Evolutionary conservation across 2,329 filamentous ascomycete genomes (phyloP).

Genomic region (Ophiostoma sp.): DNA sequence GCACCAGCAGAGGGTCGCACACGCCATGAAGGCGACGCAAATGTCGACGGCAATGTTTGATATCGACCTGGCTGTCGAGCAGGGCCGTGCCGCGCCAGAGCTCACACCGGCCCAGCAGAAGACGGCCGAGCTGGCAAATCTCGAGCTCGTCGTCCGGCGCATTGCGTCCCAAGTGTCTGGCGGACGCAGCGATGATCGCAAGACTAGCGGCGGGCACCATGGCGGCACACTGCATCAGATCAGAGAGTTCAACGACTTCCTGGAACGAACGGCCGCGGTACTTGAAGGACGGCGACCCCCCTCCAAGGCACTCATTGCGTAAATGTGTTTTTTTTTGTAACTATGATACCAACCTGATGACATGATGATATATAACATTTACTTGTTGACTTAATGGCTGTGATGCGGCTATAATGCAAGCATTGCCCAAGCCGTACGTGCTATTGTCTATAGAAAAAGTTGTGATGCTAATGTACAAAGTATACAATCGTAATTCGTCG

Average conservation of each 20-base stretch:
- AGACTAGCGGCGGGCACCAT: slow-evolving; percentile 40
- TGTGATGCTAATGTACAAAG: slow-evolving; percentile 22
- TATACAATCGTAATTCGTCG: slow-evolving; percentile 12
- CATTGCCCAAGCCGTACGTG: background rate
- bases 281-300: slow-evolving; percentile 40
- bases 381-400: background rate
- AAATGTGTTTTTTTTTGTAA: background rate
- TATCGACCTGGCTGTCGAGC: slow-evolving; percentile 51
- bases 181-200: slow-evolving; percentile 33
- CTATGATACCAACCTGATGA: slow-evolving; percentile 1
- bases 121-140: slow-evolving; percentile 48
- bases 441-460: background rate
- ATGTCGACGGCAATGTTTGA: slow-evolving; percentile 58
- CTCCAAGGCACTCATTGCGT: background rate
- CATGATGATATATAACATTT: background rate
- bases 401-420: background rate
- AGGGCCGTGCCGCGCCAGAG: slow-evolving; percentile 43
- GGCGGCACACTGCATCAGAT: slow-evolving; percentile 51
- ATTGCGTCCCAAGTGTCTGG: slow-evolving; percentile 51
- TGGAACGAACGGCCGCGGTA: slow-evolving; percentile 55
- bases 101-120: slow-evolving; percentile 43
- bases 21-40: slow-evolving; percentile 47
- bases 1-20: slow-evolving; percentile 51
- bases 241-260: slow-evolving; percentile 57
- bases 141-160: slow-evolving; percentile 53